Percentiles rank a stretch among this genome's conserved stretches.
These are phyloP conservation scores for Thoreauomyces humboldtii DNA, from an alignment of 192 early-diverging fungal species.

Conservation along the genomic window DNA sequence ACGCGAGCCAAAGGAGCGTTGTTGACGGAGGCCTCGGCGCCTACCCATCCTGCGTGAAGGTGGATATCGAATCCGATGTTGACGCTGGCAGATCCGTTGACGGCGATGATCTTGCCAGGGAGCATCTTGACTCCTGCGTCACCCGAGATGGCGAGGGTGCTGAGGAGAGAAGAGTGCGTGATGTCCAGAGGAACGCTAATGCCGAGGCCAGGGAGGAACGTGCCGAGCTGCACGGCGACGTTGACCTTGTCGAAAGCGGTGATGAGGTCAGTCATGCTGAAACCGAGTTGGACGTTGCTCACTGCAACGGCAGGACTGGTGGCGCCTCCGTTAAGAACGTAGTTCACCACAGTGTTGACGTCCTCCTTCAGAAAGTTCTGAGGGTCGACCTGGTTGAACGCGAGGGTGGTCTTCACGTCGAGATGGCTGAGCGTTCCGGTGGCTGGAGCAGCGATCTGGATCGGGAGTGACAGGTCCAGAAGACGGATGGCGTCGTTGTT, in stretches of 20 bases:
- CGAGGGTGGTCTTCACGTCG: constrained; percentile 7
- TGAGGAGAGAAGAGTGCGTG: neutral
- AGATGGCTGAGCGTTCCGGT: neutral
- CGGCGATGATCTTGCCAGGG: constrained; percentile 14
- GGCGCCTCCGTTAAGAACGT: constrained; percentile 9
- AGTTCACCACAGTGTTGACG: constrained; percentile 25
- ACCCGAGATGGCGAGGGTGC: neutral
- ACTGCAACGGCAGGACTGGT: neutral
- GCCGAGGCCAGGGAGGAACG: constrained; percentile 15
- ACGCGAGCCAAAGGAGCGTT: constrained; percentile 21
- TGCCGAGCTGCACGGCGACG: constrained; percentile 9
- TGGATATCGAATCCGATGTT: constrained; percentile 11
- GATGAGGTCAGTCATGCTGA: constrained; percentile 16
- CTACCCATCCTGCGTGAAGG: constrained; percentile 9
- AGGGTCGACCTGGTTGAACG: constrained; percentile 15
- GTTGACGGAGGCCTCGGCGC: constrained; percentile 21
- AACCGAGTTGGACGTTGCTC: constrained; percentile 12
- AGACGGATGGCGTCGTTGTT: neutral
- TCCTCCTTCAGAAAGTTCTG: neutral
- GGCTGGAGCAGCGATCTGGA: neutral
- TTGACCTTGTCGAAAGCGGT: constrained; percentile 27
- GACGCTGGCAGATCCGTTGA: constrained; percentile 14
- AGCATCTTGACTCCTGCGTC: constrained; percentile 9
- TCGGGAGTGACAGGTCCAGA: constrained; percentile 4
- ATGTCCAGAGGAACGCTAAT: constrained; percentile 22